Conservation (phyloP, 164 flowering plant genomes). For the Brasenia schreberi region DNA sequence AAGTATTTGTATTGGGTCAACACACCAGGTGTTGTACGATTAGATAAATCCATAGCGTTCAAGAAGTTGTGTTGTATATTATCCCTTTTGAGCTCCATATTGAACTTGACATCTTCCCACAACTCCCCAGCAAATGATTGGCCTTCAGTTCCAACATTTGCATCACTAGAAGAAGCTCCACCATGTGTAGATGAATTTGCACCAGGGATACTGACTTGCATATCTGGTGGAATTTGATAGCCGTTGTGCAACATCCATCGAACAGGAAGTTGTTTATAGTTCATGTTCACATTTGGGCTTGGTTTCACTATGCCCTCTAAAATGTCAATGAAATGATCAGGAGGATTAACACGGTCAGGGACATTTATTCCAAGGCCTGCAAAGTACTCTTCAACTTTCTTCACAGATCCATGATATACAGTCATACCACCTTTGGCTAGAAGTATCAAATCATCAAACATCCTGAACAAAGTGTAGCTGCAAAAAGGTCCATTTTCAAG, state of each 20-base stretch:
- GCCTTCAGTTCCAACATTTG: constrained; percentile 18
- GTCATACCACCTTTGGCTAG: constrained; percentile 94
- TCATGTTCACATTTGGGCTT: constrained; percentile 27
- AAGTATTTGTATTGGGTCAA: constrained; percentile 59
- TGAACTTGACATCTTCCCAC: constrained; percentile 62
- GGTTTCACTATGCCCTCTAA: constrained; percentile 82
- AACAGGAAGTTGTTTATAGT: constrained; percentile 61
- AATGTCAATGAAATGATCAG: constrained; percentile 90
- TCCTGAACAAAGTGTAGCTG: constrained; percentile 88
- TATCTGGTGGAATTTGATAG: constrained; percentile 74
- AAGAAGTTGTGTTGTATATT: constrained; percentile 34
- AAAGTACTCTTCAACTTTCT: constrained; percentile 93
- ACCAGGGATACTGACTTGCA: constrained; percentile 41
- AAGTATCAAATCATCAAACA: constrained; percentile 97
- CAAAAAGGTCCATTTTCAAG: constrained; percentile 4
- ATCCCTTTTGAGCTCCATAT: constrained; percentile 45
- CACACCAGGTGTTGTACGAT: constrained; percentile 54
- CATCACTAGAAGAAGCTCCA: constrained; percentile 22
- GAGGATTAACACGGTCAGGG: constrained; percentile 94
- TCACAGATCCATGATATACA: constrained; percentile 83
- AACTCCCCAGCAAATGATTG: constrained; percentile 73
- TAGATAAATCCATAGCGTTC: constrained; percentile 51
- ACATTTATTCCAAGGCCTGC: constrained; percentile 63
- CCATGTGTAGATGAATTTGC: constrained; percentile 23
- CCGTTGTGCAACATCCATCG: constrained; percentile 98